Percentiles rank a stretch among this genome's conserved stretches.
Evolutionary conservation across 2,329 filamentous ascomycete species (phyloP).

Genomic region (Thyridium curvatum): DNA sequence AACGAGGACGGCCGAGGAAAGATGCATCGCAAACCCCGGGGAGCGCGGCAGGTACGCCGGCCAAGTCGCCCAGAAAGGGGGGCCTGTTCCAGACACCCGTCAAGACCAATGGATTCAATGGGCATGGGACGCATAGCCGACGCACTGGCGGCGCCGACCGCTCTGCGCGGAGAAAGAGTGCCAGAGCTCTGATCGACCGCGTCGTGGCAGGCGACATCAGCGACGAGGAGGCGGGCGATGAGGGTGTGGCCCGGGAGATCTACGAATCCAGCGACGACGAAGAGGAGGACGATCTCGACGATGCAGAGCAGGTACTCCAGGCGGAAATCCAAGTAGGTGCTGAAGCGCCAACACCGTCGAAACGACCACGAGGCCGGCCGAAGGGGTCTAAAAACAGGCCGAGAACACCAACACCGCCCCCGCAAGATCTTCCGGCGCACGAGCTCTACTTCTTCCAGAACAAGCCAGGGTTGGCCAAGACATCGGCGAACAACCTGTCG

Average conservation of each 20-base stretch:
- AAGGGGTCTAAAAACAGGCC: conserved; percentile 40
- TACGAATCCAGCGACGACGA: conserved; percentile 51
- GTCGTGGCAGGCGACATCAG: conserved; percentile 57
- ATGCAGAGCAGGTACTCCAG: conserved; percentile 13
- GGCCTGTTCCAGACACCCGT: conserved; percentile 29
- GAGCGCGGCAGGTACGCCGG: conserved; percentile 22
- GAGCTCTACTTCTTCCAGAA: conserved; percentile 95
- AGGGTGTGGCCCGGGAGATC: conserved; percentile 64
- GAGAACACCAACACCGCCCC: conserved; percentile 72
- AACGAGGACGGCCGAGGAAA: conserved; percentile 16
- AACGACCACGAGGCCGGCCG: conserved; percentile 37
- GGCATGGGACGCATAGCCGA: conserved; percentile 52
- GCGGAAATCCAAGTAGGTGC: conserved; percentile 21
- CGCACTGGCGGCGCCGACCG: conserved; percentile 65
- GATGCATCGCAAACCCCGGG: conserved; percentile 4
- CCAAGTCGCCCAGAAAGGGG: conserved; percentile 23
- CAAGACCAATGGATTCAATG: conserved; percentile 23
- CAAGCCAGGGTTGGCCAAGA: conserved; percentile 71
- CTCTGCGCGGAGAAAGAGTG: conserved; percentile 82
- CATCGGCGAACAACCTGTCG: conserved; percentile 78
- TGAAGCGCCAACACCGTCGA: conserved; percentile 32
- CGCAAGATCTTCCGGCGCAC: conserved; percentile 75
- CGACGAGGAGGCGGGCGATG: conserved; percentile 67
- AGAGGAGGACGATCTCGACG: conserved; percentile 28
- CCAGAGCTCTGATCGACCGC: conserved; percentile 66